A percentile compares a stretch with the other conserved stretches of the same genome.
Conservation (phyloP, 1,139 yeast genomes). For the Kodamaea ohmeri region DNA sequence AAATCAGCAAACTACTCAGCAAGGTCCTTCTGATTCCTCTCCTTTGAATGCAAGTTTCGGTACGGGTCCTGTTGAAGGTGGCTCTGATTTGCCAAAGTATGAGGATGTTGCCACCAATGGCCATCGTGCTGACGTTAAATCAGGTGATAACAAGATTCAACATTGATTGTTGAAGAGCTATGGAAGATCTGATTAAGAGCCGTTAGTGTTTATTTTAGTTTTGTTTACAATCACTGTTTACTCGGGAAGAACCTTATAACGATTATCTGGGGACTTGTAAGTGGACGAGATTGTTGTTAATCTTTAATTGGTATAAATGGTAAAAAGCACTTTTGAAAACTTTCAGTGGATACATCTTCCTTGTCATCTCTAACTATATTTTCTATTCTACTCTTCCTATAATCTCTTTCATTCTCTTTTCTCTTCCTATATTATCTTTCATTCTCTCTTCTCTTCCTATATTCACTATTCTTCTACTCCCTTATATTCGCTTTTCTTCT, state of each 20-base stretch:
- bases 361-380: too few relatives aligned
- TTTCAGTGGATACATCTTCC: too few relatives aligned
- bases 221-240: too few relatives aligned
- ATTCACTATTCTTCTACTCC: too few relatives aligned
- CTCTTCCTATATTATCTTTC: too few relatives aligned
- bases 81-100: constrained; percentile 26
- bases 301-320: too few relatives aligned
- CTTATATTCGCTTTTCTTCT: not conserved
- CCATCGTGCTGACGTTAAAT: constrained; percentile 11
- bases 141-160: constrained; percentile 35
- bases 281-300: too few relatives aligned
- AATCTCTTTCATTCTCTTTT: not conserved
- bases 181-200: too few relatives aligned
- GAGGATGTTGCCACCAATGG: constrained; percentile 23
- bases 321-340: too few relatives aligned
- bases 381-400: not conserved
- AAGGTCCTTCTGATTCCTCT: not conserved
- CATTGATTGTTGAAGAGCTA: constrained; percentile 3
- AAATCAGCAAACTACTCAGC: not conserved
- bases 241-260: too few relatives aligned
- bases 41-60: constrained; percentile 2
- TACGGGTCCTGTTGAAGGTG: constrained; percentile 3
- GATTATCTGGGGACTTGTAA: too few relatives aligned
- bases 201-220: too few relatives aligned
- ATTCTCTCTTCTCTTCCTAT: not conserved